Percentiles rank a stretch among this genome's conserved stretches.
phyloP scores from a whole-genome alignment of 495 filamentous ascomycete genomes.

The Podospora didyma region DNA sequence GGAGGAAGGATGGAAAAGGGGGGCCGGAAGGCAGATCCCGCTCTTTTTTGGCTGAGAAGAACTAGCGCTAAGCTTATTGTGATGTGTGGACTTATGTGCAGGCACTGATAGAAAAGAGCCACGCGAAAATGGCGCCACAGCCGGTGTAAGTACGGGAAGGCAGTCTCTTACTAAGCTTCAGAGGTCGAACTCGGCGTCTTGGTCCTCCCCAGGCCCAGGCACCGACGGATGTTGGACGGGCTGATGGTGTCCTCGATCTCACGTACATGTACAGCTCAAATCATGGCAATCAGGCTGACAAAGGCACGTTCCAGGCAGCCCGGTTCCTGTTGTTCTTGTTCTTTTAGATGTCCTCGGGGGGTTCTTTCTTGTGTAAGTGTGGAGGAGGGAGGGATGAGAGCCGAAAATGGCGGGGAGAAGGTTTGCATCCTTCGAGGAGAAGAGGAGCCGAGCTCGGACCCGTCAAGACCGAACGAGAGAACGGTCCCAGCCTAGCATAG shows the following conservation, averaged over 20 bases:
- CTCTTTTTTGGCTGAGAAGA: not conserved
- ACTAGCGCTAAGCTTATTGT: not conserved
- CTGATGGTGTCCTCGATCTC: no score
- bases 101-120: no score
- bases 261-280: no score
- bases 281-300: no score
- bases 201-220: not conserved
- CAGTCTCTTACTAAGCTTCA: not conserved
- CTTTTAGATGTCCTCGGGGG: no score
- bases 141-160: not conserved
- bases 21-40: slow-evolving; percentile 11
- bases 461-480: not conserved
- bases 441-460: not conserved
- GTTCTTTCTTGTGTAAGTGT: no score
- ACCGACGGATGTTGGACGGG: not conserved
- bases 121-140: not conserved
- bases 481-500: not conserved
- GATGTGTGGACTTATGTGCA: not conserved
- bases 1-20: not conserved
- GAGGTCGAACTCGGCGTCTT: not conserved
- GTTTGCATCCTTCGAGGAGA: not conserved
- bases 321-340: no score
- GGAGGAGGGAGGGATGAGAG: not conserved
- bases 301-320: no score
- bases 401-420: not conserved